Evolutionary conservation across 306 rosid genomes (phyloP).

Genomic region (Vicia sativa): DNA sequence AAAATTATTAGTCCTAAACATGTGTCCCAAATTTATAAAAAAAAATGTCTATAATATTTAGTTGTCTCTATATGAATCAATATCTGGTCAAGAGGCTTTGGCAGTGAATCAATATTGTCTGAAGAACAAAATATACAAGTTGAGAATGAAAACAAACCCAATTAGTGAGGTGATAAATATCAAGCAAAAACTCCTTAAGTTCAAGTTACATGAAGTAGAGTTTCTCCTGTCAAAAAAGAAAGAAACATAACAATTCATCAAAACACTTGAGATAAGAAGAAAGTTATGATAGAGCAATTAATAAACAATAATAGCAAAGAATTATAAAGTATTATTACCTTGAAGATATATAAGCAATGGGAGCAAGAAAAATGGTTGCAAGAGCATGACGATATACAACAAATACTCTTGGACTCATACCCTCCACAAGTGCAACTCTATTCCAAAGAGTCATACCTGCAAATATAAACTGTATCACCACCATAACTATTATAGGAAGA

Average conservation of each 20-base stretch:
- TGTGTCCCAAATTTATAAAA: no score
- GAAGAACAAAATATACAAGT: no score
- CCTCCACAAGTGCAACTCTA: conserved; percentile 49
- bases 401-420: conserved; percentile 57
- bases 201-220: conserved; percentile 37
- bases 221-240: conserved; percentile 36
- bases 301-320: no score
- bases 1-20: no score
- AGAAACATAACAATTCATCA: background rate
- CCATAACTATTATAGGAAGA: conserved; percentile 51
- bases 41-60: no score
- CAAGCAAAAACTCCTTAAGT: conserved; percentile 46
- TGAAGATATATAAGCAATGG: conserved; percentile 48
- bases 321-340: conserved; percentile 41
- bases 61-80: no score
- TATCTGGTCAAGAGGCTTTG: no score
- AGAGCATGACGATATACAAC: conserved; percentile 56
- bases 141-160: conserved; percentile 49
- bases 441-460: conserved; percentile 44
- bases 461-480: conserved; percentile 43
- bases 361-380: conserved; percentile 55
- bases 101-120: no score
- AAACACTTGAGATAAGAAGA: background rate
- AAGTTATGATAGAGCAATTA: background rate
- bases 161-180: conserved; percentile 52